A percentile compares a stretch with the other conserved stretches of the same genome.
Conservation (phyloP, 495 filamentous ascomycete species). For the Daldinia caldariorum region DNA sequence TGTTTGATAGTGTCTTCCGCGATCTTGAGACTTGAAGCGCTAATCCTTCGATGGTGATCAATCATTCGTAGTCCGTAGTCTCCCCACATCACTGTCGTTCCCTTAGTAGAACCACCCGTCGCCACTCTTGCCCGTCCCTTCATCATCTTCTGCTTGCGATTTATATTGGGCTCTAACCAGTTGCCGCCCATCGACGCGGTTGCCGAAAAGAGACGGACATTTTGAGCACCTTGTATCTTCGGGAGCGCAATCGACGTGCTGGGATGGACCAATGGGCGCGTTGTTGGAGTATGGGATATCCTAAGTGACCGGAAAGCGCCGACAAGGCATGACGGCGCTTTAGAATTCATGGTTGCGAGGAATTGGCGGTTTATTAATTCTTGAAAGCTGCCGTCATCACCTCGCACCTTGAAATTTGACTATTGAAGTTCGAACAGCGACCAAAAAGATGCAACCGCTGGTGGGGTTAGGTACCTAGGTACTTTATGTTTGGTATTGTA, state of each 20-base stretch:
- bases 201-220: constrained; percentile 76
- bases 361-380: constrained; percentile 14
- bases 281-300: constrained; percentile 48
- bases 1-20: constrained; percentile 93
- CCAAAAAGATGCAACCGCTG: constrained; percentile 20
- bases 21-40: constrained; percentile 83
- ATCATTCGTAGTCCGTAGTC: constrained; percentile 95
- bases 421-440: constrained; percentile 13
- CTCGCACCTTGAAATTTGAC: constrained; percentile 23
- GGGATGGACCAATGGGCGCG: constrained; percentile 48
- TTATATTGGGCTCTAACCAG: constrained; percentile 83
- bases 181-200: constrained; percentile 67
- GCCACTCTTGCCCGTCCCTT: constrained; percentile 89
- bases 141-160: constrained; percentile 82
- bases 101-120: constrained; percentile 88
- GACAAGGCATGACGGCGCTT: constrained; percentile 51
- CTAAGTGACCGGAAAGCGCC: constrained; percentile 56
- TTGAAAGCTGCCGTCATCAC: constrained; percentile 9
- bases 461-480: no score
- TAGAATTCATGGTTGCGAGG: constrained; percentile 52
- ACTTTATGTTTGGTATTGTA: no score
- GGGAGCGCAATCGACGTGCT: constrained; percentile 33
- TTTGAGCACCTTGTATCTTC: constrained; percentile 34
- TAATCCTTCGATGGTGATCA: constrained; percentile 91
- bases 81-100: constrained; percentile 95